Evolutionary conservation across 176 grass and related monocot species (phyloP).

Genomic region (Urochloa ruziziensis): DNA sequence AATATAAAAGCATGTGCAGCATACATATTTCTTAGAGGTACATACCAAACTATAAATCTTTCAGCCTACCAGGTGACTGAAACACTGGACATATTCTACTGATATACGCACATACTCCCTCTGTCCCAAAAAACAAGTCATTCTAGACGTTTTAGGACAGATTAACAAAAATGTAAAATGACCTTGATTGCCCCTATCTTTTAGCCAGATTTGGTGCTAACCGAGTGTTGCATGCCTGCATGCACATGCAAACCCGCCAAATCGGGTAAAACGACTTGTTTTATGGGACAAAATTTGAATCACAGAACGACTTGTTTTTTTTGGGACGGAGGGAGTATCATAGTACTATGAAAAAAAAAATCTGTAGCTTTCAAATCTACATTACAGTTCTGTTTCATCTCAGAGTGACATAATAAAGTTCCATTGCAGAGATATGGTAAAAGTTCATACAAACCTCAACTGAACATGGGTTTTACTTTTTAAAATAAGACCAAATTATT

Average conservation of each 20-base stretch:
- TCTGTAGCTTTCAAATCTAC: not conserved
- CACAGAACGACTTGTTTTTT: too few relatives aligned
- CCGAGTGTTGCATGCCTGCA: too few relatives aligned
- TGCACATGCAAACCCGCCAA: too few relatives aligned
- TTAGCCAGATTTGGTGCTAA: too few relatives aligned
- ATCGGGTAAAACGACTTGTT: too few relatives aligned
- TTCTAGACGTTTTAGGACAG: too few relatives aligned
- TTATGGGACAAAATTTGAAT: too few relatives aligned
- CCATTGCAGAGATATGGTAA: constrained; percentile 6
- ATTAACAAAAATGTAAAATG: too few relatives aligned
- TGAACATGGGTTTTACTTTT: not conserved
- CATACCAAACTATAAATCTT: not conserved
- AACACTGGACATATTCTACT: not conserved
- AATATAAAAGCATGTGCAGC: not conserved
- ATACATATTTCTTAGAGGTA: not conserved
- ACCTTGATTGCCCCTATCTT: too few relatives aligned
- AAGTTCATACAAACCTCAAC: not conserved
- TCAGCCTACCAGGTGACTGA: not conserved
- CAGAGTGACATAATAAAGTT: too few relatives aligned
- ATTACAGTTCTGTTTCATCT: not conserved
- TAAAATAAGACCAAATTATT: not conserved
- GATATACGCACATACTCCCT: not conserved
- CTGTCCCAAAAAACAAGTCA: too few relatives aligned
- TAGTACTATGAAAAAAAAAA: not conserved
- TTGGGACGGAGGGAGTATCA: too few relatives aligned